Base-by-base conservation (phyloP, 345 rosid genomes). In the Brassica nigra region DNA sequence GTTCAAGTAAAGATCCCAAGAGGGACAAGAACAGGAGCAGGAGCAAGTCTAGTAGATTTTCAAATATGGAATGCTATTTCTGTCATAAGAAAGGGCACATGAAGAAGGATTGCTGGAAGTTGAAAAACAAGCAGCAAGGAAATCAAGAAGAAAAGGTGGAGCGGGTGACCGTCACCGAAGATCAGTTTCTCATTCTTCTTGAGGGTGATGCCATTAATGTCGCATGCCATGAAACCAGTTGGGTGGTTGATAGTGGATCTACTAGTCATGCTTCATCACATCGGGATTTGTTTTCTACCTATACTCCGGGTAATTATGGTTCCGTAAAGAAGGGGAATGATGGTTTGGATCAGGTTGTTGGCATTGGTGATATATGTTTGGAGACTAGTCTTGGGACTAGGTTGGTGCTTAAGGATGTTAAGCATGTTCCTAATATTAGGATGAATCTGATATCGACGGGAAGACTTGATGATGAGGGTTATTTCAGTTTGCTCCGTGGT, bases 281-380 rank as follows among this genome's bases (percentile, higher is more conserved):
- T 0, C n/a, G 10, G 0, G 31, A 18, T 23, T 23, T 23, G 27
- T 23, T 23, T 23, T 23, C 27, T 23, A 23, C 27, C 27, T 23
- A 23, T 23, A 23, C 27, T 23, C 27, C 27, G 27, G 27, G 27
- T 23, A 23, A 23, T 23, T 23, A 23, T 23, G 27, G 37, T 8
- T 68, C 0, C 2, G n/a, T 68, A 12, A 68, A 47, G 27, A 68
- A 47, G 59, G 27, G n/a, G 0, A 47, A 47, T 47, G 73, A 47
- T 68, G 39, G 39, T 28, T 2, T n/a, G n/a, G 6, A 59, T 68
- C 23, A 68, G 27, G 14, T 68, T 68, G 1, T 68, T n/a, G 66
- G 72, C 20, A 75, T 52, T 31, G 57, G 65, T 64, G 57, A 75
- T 36, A 34, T 74, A 28, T 63, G 14, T 11, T 74, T 74, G 2